Evolutionary conservation across 495 filamentous ascomycete species (phyloP).

Genomic region (Lophiotrema nucula): DNA sequence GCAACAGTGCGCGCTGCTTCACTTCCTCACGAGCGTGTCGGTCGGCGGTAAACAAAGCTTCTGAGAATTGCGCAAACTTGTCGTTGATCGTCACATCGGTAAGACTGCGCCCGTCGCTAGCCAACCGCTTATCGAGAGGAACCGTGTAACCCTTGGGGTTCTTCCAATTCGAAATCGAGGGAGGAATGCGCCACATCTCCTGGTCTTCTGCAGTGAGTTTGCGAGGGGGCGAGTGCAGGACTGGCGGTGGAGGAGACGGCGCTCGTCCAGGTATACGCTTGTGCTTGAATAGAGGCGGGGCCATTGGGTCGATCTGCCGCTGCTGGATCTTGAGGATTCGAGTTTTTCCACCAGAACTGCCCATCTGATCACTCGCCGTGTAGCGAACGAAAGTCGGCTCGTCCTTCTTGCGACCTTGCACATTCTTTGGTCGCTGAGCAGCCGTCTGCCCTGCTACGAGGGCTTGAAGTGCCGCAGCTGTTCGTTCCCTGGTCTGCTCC

Average conservation of each 20-base stretch:
- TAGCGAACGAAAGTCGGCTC: conserved; percentile 95
- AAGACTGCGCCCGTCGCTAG: conserved; percentile 89
- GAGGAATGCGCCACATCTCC: conserved; percentile 93
- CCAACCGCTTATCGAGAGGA: conserved; percentile 91
- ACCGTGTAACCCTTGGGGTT: conserved; percentile 98
- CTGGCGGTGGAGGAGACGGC: conserved; percentile 84
- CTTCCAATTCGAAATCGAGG: conserved; percentile 97
- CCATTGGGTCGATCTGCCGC: conserved; percentile 92
- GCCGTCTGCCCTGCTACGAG: conserved; percentile 83
- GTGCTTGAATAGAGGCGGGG: conserved; percentile 96
- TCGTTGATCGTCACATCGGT: conserved; percentile 98
- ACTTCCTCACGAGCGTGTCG: conserved; percentile 95
- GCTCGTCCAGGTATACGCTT: conserved; percentile 97
- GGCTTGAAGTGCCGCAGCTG: conserved; percentile 75
- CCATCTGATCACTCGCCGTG: conserved; percentile 96
- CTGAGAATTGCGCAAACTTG: conserved; percentile 95
- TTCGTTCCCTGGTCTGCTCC: conserved; percentile 76
- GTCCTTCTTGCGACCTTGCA: conserved; percentile 70
- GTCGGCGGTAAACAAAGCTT: conserved; percentile 91
- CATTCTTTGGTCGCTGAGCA: conserved; percentile 93
- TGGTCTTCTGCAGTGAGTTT: conserved; percentile 97
- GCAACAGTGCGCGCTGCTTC: conserved; percentile 87
- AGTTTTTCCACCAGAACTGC: conserved; percentile 83
- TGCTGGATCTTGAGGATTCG: conserved; percentile 99
- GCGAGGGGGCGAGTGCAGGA: conserved; percentile 92